Evolutionary conservation across 768 basidiomycete genomes (phyloP).

Genomic region (Russula virescens): DNA sequence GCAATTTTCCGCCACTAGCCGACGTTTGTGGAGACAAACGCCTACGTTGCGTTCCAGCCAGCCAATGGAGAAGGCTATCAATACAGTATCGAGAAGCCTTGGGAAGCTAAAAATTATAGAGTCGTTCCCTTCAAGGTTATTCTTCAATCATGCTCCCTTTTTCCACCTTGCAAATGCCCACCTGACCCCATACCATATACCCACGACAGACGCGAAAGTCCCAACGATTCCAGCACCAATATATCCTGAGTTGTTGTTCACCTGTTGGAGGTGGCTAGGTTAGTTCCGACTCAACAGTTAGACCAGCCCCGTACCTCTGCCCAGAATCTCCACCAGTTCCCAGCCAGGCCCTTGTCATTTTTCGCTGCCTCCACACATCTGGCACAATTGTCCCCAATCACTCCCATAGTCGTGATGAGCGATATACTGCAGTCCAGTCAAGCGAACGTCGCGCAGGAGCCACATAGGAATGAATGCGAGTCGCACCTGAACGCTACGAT

Average conservation of each 20-base stretch:
- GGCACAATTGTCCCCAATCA: slow-evolving; percentile 70
- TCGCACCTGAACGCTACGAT: slow-evolving; percentile 77
- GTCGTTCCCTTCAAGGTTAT: no score
- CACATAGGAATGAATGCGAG: background rate
- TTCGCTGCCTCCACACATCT: slow-evolving; percentile 67
- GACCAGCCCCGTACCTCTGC: no score
- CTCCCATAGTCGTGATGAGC: no score
- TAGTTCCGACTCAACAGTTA: background rate
- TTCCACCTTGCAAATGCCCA: background rate
- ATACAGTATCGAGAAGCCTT: no score
- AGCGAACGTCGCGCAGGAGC: slow-evolving; percentile 69
- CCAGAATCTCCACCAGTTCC: no score
- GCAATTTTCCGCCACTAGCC: background rate
- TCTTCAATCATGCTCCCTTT: no score
- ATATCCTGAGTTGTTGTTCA: slow-evolving; percentile 68
- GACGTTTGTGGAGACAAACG: no score
- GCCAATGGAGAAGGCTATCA: background rate
- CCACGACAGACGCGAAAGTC: slow-evolving; percentile 51
- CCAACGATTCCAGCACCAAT: slow-evolving; percentile 83
- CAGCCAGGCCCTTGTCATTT: no score
- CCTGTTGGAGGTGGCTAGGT: slow-evolving; percentile 34
- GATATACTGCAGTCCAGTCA: no score
- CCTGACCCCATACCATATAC: slow-evolving; percentile 59
- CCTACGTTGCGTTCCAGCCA: background rate
- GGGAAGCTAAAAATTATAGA: no score